These are phyloP conservation scores for Phytopythium litorale DNA, from an alignment of 352 stramenopile genomes.

Conservation along the genomic window DNA sequence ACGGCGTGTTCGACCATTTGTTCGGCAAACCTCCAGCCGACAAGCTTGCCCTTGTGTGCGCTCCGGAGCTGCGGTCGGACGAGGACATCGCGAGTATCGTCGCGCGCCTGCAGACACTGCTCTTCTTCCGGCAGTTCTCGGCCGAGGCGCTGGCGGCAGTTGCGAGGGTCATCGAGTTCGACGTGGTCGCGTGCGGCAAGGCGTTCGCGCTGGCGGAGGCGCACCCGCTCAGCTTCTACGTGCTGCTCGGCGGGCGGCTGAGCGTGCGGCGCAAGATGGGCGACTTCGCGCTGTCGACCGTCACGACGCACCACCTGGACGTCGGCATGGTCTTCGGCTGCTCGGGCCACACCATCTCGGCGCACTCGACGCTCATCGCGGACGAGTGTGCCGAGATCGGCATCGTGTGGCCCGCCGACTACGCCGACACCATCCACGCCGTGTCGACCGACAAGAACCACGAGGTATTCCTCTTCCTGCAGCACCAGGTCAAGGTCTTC, in stretches of 20 bases:
- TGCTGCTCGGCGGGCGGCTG: constrained; percentile 50
- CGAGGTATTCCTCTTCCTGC: constrained; percentile 60
- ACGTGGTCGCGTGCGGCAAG: constrained; percentile 62
- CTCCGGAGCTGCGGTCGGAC: constrained; percentile 28
- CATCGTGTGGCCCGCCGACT: constrained; percentile 58
- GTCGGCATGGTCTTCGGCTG: constrained; percentile 55
- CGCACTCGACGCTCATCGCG: constrained; percentile 47
- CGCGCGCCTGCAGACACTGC: constrained; percentile 40
- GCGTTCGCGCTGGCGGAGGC: constrained; percentile 49
- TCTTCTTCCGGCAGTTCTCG: constrained; percentile 73
- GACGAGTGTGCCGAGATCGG: constrained; percentile 66
- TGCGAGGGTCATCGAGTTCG: constrained; percentile 52
- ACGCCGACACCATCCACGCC: constrained; percentile 46
- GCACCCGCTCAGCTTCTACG: constrained; percentile 65
- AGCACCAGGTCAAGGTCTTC: constrained; percentile 58
- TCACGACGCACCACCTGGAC: constrained; percentile 69
- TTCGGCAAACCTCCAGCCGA: constrained; percentile 65
- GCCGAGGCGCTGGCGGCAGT: constrained; percentile 34
- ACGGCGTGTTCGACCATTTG: constrained; percentile 61
- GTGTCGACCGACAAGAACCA: constrained; percentile 61
- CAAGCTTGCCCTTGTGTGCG: constrained; percentile 54
- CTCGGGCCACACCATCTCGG: constrained; percentile 42
- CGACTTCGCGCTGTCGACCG: constrained; percentile 42
- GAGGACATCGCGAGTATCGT: constrained; percentile 48
- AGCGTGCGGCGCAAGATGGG: constrained; percentile 57